Evolutionary conservation across 2,329 filamentous ascomycete genomes (phyloP), one percentile per base, ranked within the genome.

Genomic region (Trichoderma aggressivum): DNA sequence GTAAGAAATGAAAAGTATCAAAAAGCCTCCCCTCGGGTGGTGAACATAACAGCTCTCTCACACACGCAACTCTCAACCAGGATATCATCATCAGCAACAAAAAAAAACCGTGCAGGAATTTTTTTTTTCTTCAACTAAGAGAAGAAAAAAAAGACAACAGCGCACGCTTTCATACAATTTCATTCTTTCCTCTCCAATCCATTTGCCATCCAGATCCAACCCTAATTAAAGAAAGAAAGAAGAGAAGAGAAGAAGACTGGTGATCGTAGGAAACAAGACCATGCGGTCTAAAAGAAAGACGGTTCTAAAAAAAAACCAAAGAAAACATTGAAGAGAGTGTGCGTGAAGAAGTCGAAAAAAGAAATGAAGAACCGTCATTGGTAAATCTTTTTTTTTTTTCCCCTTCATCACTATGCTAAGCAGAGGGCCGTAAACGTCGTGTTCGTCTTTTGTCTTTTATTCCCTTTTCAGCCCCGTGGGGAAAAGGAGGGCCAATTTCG

Each of bases 21-120:
- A 24, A 32, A 59, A 24, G 21, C 63, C 53, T 58, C 63, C 34
- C 26, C 30, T 26, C 30, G n/a, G 50, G 26, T 64, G 32, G 32
- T 39, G 36, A 39, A 39, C 36, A 39, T 16, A 18, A 18, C 16
- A 55, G 53, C 28, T 14, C 56, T 21, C 56, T 6, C 56, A 34
- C 28, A 21, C 43, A 39, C 47, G 18, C 28, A 26, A 65, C 43
- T 21, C 18, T 3, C 43, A 18, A 67, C 59, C 34, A 67, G 50
- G 64, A 67, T 65, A 65, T 65, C 62, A 65, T 62, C 59, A 55
- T 26, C 62, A 64, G 26, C 43, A 30, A 50, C 28, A 63, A 63
- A 36, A 47, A 30, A 50, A 47, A 55, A n/a, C n/a, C 47, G 8
- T 21, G 47, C 62, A 55, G 36, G 21, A n/a, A n/a, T n/a, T n/a